Base-by-base conservation (phyloP, 176 grass and related monocot species). In the Avena eriantha region DNA sequence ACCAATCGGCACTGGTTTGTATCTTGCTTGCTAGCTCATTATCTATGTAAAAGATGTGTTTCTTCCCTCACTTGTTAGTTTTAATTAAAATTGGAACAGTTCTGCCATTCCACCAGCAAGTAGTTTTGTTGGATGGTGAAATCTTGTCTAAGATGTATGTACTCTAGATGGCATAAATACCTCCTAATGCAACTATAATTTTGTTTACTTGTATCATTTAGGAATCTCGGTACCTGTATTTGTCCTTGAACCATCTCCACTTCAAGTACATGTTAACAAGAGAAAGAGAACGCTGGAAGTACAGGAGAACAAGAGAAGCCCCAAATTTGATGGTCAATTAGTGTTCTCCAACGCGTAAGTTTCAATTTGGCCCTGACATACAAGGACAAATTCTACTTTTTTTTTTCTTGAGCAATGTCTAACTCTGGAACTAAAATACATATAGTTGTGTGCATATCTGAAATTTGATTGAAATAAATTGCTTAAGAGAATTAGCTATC, bases 241-340 rank as follows among this genome's bases (percentile, higher is more conserved):
- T 24, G 39, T 5, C 76, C 77, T 95, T 34, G 53, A 78, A 86
- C 93, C 92, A 83, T 94, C 93, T 81, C 95, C 91, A 68, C 83
- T 83, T 72, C 89, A 75, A 56, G 84, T 89, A 51, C 78, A 91
- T 82, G 49, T 85, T 43, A 91, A 86, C 35, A 89, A 78, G 73
- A 87, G 57, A 80, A 88, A 73, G 76, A 91, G 59, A 43, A 80
- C 63, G 16, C 80, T 41, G 47, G 68, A 79, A 57, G 75, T 83
- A 53, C 69, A 89, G 82, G 73, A 75, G 65, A 85, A 78, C 19
- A 87, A 83, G 51, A 84, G 71, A 76, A 77, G 72, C 54, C 65
- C 35, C 4, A 89, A 88, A 81, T 88, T 83, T 88, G 94, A 99
- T 60, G 3, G 47, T 0, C 5, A 75, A 64, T 56, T 90, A 65